phyloP scores from a whole-genome alignment of 2,329 filamentous ascomycete genomes.

The Fusarium anguioides region DNA sequence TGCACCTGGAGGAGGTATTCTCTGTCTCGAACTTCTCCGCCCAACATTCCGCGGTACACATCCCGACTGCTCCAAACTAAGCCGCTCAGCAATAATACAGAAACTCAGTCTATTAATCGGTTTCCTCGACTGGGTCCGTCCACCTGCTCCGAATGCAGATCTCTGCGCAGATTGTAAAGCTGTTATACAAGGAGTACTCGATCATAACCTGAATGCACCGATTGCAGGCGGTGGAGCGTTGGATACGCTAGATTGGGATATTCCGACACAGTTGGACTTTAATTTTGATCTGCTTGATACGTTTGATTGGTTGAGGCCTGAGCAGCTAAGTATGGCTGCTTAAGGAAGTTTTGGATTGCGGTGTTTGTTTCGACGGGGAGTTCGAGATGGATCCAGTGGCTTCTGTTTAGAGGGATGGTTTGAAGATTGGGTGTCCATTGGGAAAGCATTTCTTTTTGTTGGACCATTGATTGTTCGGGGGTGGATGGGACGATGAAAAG shows the following conservation, averaged over 20 bases:
- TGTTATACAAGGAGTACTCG: slow-evolving; percentile 62
- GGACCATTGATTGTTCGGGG: slow-evolving; percentile 16
- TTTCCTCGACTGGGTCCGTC: slow-evolving; percentile 63
- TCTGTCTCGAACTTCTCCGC: slow-evolving; percentile 62
- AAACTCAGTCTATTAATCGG: slow-evolving; percentile 63
- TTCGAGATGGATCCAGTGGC: slow-evolving; percentile 53
- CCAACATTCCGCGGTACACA: slow-evolving; percentile 53
- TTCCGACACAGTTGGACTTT: slow-evolving; percentile 50
- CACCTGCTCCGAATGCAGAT: slow-evolving; percentile 60
- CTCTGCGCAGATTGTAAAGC: slow-evolving; percentile 59
- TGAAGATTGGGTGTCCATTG: slow-evolving; percentile 51
- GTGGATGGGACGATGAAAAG: slow-evolving; percentile 42
- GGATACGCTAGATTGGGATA: slow-evolving; percentile 51
- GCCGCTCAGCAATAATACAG: slow-evolving; percentile 61
- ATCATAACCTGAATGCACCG: slow-evolving; percentile 59
- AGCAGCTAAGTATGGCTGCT: slow-evolving; percentile 3
- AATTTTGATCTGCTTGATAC: slow-evolving; percentile 62
- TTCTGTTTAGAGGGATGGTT: slow-evolving; percentile 48
- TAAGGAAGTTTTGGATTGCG: slow-evolving; percentile 38
- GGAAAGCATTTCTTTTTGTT: slow-evolving; percentile 45
- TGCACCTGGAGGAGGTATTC: slow-evolving; percentile 60
- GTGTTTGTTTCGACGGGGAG: slow-evolving; percentile 37
- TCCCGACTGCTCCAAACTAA: slow-evolving; percentile 51
- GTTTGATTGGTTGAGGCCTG: slow-evolving; percentile 58
- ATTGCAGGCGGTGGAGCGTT: slow-evolving; percentile 38